Percentiles rank a stretch among this genome's conserved stretches.
Conservation (phyloP, 1,284 basidiomycete species). For the Pseudozyma sp. region DNA sequence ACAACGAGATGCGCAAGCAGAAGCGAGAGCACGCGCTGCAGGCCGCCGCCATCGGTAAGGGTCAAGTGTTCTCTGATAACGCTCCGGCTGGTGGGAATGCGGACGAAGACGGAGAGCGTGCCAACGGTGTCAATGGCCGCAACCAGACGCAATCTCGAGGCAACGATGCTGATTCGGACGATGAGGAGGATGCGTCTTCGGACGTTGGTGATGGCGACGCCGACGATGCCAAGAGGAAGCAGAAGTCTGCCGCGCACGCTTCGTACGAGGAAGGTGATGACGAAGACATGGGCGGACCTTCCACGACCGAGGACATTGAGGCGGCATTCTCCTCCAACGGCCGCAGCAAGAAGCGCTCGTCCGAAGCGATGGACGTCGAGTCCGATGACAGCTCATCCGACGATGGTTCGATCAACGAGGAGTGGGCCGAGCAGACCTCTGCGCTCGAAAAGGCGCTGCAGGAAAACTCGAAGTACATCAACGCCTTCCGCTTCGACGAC, state of each 20-base stretch:
- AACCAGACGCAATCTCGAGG: conserved; percentile 19
- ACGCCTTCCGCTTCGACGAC: conserved; percentile 79
- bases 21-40: conserved; percentile 84
- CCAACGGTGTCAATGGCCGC: conserved; percentile 21
- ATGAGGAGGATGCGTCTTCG: conserved; percentile 49
- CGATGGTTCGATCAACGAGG: conserved; percentile 61
- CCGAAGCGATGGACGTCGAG: conserved; percentile 54
- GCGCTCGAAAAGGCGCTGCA: conserved; percentile 71
- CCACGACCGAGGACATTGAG: conserved; percentile 75
- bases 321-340: conserved; percentile 73
- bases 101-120: conserved; percentile 74
- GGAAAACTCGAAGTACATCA: conserved; percentile 72
- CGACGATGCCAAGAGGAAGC: conserved; percentile 75
- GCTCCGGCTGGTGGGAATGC: conserved; percentile 53
- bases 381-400: conserved; percentile 50
- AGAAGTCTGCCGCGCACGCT: conserved; percentile 77
- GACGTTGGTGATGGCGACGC: conserved; percentile 78
- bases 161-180: conserved; percentile 57
- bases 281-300: conserved; percentile 59
- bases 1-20: conserved; percentile 85
- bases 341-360: conserved; percentile 31
- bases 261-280: conserved; percentile 75
- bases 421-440: conserved; percentile 65
- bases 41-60: conserved; percentile 80
- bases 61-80: conserved; percentile 74